Percentiles rank a stretch among this genome's conserved stretches.
Conservation (phyloP, 2,329 filamentous ascomycete species). For the Aspergillus pseudotamarii region DNA sequence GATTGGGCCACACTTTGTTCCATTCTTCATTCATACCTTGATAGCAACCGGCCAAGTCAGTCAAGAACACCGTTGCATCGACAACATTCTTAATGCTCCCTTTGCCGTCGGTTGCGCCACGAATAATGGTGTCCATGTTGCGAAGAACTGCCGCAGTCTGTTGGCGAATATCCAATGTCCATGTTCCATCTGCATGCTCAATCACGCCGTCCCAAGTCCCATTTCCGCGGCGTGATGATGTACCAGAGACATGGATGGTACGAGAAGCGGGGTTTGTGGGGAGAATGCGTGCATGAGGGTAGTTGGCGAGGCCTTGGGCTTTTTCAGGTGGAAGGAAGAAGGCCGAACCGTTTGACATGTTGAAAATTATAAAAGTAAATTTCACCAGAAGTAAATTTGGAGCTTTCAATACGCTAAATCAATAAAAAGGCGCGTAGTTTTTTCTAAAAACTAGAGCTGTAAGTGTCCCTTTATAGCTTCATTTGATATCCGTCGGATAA, state of each 20-base stretch:
- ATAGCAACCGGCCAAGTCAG: conserved; percentile 46
- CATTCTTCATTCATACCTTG: conserved; percentile 51
- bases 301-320: conserved; percentile 35
- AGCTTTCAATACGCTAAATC: not conserved
- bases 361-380: not conserved
- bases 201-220: conserved; percentile 43
- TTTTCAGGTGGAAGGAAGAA: conserved; percentile 35
- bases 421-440: not conserved
- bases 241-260: conserved; percentile 48
- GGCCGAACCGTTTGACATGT: conserved; percentile 33
- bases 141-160: conserved; percentile 45
- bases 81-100: conserved; percentile 43
- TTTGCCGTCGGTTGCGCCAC: conserved; percentile 39
- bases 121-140: conserved; percentile 44
- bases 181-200: conserved; percentile 38
- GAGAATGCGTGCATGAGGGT: conserved; percentile 41
- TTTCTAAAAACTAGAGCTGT: not conserved
- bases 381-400: not conserved
- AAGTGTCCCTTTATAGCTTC: not conserved
- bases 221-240: conserved; percentile 39
- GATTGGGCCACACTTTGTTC: conserved; percentile 46
- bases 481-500: conserved; percentile 4
- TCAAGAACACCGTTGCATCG: conserved; percentile 46
- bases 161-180: conserved; percentile 37
- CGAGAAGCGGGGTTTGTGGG: conserved; percentile 30